Evolutionary conservation across 371 early-diverging fungal species (phyloP), one percentile per base, ranked within the genome.

Genomic region (Syncephalastrum contaminatum): DNA sequence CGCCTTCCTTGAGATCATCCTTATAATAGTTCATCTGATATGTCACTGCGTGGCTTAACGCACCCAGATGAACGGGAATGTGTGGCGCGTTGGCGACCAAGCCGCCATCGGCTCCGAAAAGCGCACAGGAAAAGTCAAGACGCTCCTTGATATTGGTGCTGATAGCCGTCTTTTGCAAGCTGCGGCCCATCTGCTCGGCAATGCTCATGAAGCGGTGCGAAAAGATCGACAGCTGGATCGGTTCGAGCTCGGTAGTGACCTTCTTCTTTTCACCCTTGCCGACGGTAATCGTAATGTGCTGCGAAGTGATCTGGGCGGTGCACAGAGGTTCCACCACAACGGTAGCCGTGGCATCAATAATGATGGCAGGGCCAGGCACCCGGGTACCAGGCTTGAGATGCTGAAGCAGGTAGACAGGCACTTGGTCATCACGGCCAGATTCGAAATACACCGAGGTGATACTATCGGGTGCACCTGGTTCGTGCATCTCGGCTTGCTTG

Each of bases 101-200:
- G 1, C 92, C 92, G 4, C 96, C 96, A 45, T 90, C 90, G 4
- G 94, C 89, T 14, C 94, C 94, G 80, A 96, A 98, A n/a, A 97
- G 67, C 0, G 97, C 98, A 64, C 98, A 98, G 0, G 93, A 92
- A 61, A 98, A 98, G 65, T 98, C 98, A 60, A 92, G 72, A 14
- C 98, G 87, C 63, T 98, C 98, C 65, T 98, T 98, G 69, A 98
- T 97, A 56, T 98, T 98, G 20, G 97, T 96, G 24, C 92, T 92
- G 39, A 97, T 90, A 21, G 96, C 82, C 0, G 98, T 98, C 72
- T 94, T 92, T 69, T 96, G 94, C 19, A 97, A 67, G 4, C 95
- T 93, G 18, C 89, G 80, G 14, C 98, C 98, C 98, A 97, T 97
- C 72, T 97, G 96, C 63, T 97, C 96, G 13, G 97, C 98, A 69